A percentile compares a stretch with the other conserved stretches of the same genome.
Conservation (phyloP, 2,329 filamentous ascomycete genomes). For the Trichophyton benhamiae region DNA sequence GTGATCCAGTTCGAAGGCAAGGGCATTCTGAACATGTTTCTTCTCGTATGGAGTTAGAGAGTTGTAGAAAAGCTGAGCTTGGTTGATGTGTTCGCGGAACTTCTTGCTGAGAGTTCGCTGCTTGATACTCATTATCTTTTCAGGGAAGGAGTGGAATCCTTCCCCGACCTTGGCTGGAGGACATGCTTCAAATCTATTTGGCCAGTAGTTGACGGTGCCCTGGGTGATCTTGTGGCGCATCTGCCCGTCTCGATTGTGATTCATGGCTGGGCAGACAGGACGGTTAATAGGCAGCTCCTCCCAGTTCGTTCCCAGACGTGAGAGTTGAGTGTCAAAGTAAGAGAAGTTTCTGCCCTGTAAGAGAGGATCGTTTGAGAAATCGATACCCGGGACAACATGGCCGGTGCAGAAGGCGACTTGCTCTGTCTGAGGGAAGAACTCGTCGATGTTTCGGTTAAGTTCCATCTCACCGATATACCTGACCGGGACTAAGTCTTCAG, state of each 20-base stretch:
- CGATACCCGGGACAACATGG: conserved; percentile 67
- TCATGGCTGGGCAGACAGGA: conserved; percentile 62
- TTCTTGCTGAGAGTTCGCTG: conserved; percentile 51
- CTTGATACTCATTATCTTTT: conserved; percentile 59
- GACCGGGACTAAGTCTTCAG: conserved; percentile 62
- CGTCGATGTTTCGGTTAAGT: conserved; percentile 66
- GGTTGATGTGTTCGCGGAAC: conserved; percentile 64
- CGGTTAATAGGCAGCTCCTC: conserved; percentile 66
- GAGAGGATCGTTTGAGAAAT: conserved; percentile 63
- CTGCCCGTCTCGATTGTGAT: conserved; percentile 62
- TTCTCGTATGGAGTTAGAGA: conserved; percentile 57
- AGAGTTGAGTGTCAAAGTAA: conserved; percentile 45
- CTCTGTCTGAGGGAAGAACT: conserved; percentile 73
- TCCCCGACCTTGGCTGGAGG: conserved; percentile 52
- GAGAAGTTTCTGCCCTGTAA: conserved; percentile 60
- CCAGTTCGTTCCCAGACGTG: conserved; percentile 61
- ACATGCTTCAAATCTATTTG: conserved; percentile 53
- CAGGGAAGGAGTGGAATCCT: conserved; percentile 55
- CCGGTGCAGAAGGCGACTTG: conserved; percentile 73
- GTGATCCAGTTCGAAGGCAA: conserved; percentile 64
- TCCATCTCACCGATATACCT: conserved; percentile 69
- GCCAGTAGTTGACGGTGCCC: conserved; percentile 67
- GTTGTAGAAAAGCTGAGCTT: conserved; percentile 76
- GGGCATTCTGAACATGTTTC: conserved; percentile 46
- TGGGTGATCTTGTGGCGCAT: conserved; percentile 61